These are phyloP conservation scores for Venturia pyrina DNA, from an alignment of 2,329 filamentous ascomycete species.

Conservation along the genomic window DNA sequence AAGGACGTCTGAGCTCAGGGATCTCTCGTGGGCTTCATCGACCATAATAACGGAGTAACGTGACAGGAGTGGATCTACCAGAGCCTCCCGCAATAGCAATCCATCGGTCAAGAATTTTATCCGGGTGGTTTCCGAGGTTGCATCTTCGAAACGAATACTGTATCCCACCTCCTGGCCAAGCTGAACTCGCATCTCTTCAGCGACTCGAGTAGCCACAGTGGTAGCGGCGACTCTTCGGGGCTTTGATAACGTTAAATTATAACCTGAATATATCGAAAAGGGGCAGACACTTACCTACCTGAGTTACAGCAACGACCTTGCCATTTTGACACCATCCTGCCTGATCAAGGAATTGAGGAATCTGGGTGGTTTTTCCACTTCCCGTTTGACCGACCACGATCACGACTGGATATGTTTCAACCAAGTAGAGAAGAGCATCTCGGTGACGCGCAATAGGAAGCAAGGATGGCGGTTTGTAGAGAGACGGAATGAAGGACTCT, in stretches of 20 bases:
- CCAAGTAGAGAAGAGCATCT: slow-evolving; percentile 69
- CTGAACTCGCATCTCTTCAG: slow-evolving; percentile 78
- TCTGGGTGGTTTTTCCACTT: slow-evolving; percentile 90
- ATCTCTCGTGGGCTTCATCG: slow-evolving; percentile 91
- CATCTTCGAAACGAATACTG: slow-evolving; percentile 85
- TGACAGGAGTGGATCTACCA: slow-evolving; percentile 83
- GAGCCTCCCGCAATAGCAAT: slow-evolving; percentile 77
- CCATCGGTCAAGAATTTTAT: slow-evolving; percentile 97
- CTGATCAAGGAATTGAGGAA: slow-evolving; percentile 81
- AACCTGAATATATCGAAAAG: slow-evolving; percentile 1
- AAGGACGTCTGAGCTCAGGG: slow-evolving; percentile 82
- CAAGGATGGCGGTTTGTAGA: slow-evolving; percentile 75
- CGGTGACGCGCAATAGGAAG: slow-evolving; percentile 81
- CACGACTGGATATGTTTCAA: slow-evolving; percentile 75
- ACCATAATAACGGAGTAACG: slow-evolving; percentile 96
- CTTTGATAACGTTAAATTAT: slow-evolving; percentile 35
- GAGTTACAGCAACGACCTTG: slow-evolving; percentile 78
- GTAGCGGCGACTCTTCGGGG: slow-evolving; percentile 84
- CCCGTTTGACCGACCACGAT: slow-evolving; percentile 91
- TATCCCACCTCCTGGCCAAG: slow-evolving; percentile 82
- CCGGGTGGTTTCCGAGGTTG: slow-evolving; percentile 70
- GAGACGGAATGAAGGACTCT: slow-evolving; percentile 37
- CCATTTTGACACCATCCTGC: slow-evolving; percentile 82
- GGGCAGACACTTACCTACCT: slow-evolving; percentile 48
- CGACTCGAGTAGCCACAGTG: slow-evolving; percentile 78